These are phyloP conservation scores for Dendrobium huoshanense DNA, from an alignment of 106 monocot genomes.

Conservation along the genomic window DNA sequence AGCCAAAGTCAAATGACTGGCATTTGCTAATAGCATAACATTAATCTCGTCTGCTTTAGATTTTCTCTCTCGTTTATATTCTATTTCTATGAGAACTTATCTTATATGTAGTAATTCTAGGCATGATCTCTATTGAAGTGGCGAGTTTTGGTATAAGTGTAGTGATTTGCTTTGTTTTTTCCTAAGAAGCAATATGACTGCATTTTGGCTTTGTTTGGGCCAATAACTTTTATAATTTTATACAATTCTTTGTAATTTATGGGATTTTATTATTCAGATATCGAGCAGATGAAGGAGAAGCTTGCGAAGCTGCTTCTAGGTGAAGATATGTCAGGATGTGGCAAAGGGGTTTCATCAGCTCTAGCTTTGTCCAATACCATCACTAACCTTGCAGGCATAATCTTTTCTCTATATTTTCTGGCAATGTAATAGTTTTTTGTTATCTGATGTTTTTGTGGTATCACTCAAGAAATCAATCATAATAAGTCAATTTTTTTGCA, in stretches of 20 bases:
- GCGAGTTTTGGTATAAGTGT: background rate
- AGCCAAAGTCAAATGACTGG: too few relatives aligned
- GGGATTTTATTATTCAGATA: constrained; percentile 6
- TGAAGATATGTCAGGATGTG: constrained; percentile 34
- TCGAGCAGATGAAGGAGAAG: constrained; percentile 19
- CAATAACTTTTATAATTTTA: background rate
- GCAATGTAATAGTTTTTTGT: too few relatives aligned
- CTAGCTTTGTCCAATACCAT: constrained; percentile 32
- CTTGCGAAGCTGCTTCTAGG: constrained; percentile 35
- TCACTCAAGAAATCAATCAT: background rate
- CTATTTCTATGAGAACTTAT: too few relatives aligned
- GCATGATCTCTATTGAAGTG: background rate
- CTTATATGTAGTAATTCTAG: background rate
- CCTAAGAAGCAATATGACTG: background rate
- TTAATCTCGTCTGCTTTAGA: too few relatives aligned
- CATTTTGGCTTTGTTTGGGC: background rate
- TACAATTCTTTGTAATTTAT: background rate
- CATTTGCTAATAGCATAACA: too few relatives aligned
- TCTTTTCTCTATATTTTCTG: background rate
- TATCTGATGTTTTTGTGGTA: background rate
- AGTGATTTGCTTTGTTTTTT: background rate
- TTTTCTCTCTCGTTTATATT: too few relatives aligned
- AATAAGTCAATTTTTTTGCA: too few relatives aligned
- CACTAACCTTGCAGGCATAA: constrained; percentile 26
- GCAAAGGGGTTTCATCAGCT: constrained; percentile 35